Evolutionary conservation across 208 protist genomes (phyloP).

Genomic region (Leishmania braziliensis): DNA sequence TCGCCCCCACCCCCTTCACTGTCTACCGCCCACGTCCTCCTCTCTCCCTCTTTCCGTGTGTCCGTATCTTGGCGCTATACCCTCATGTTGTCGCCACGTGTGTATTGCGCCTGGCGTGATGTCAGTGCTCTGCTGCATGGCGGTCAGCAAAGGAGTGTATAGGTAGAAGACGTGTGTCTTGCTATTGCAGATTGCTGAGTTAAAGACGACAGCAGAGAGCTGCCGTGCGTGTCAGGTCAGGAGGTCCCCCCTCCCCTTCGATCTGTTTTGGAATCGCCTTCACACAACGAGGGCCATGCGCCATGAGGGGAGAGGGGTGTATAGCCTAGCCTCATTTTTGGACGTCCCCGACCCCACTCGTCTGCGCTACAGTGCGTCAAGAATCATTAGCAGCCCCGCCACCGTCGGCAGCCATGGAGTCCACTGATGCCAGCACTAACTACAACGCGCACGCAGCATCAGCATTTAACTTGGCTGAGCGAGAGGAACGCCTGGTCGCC

Average conservation of each 20-base stretch:
- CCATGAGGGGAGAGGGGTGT: neutral
- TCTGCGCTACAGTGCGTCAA: neutral
- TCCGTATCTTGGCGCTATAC: neutral
- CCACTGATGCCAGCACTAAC: neutral
- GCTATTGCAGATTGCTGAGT: neutral
- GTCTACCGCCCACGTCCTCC: neutral
- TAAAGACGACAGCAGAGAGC: neutral
- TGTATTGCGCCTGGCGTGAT: neutral
- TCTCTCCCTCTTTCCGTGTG: constrained; percentile 5
- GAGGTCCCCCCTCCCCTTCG: neutral
- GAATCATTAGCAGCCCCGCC: neutral
- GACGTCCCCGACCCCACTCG: neutral
- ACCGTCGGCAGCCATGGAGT: neutral
- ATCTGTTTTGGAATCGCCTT: neutral
- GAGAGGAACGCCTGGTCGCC: constrained; percentile 6
- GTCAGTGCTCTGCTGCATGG: neutral
- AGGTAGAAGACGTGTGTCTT: neutral
- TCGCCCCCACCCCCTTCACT: neutral
- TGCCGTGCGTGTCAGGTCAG: neutral
- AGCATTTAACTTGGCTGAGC: neutral
- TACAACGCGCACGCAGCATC: neutral
- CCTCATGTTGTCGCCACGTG: neutral
- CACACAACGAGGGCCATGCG: neutral
- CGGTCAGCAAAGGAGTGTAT: neutral
- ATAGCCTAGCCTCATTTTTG: neutral